Base-by-base conservation (phyloP, 164 flowering plant genomes). In the Echeveria elegans region DNA sequence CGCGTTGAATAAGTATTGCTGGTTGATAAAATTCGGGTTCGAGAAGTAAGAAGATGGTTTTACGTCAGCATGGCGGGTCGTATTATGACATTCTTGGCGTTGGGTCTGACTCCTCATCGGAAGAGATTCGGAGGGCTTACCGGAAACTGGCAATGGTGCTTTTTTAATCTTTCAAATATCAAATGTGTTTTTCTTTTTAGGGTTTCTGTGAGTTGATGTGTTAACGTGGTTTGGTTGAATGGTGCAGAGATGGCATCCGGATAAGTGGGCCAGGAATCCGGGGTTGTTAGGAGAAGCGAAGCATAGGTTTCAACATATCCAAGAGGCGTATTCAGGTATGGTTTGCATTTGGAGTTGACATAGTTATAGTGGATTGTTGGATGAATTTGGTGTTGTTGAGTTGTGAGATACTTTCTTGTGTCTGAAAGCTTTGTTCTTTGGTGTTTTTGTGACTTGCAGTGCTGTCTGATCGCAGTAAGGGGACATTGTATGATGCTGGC, bases 251-350 rank as follows among this genome's bases (percentile, higher is more conserved):
- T n/a, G n/a, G n/a, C n/a, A n/a, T n/a, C n/a, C n/a, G n/a, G n/a
- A n/a, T n/a, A n/a, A n/a, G n/a, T n/a, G n/a, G n/a, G n/a, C n/a
- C n/a, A n/a, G n/a, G 63, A 79, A 30, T 1, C 89, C 92, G 1
- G 70, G 80, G 19, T 43, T 73, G 28, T 68, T 75, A 28, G 85
- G 81, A 10, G 85, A 86, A 75, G 96, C 96, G 28, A 89, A 92
- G 72, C 67, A 67, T 18, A 89, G 73, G 53, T 92, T 92, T 70
- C 98, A 92, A 76, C 84, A 84, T 63, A 92, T 92, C 71, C 96
- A 89, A 69, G 88, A 92, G 66, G 98, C 98, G 10, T 92, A 89
- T 79, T 81, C 89, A 72, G 97, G 97, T 87, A 63, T 37, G 10
- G 6, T 28, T 30, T 48, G 1, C 2, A 8, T n/a, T n/a, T n/a